Conservation (phyloP, 768 basidiomycete species). For the Agrocybe pediades region DNA sequence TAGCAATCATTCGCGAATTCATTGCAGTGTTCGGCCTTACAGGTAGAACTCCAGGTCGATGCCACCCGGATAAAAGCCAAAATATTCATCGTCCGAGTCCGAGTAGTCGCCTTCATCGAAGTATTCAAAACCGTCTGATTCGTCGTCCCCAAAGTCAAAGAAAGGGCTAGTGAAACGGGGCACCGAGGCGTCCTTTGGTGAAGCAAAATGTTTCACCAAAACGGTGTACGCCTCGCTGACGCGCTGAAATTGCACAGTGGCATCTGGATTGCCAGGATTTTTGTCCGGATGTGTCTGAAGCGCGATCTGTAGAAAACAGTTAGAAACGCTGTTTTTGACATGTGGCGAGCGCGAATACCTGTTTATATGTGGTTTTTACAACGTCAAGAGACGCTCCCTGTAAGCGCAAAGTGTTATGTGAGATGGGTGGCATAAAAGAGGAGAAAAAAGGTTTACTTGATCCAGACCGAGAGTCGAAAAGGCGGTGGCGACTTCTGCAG, state of each 20-base stretch:
- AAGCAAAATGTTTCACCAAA: slow-evolving; percentile 54
- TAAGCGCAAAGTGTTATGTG: slow-evolving; percentile 9
- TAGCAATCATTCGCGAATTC: slow-evolving; percentile 8
- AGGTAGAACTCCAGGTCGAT: slow-evolving; percentile 34
- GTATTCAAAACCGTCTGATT: slow-evolving; percentile 37
- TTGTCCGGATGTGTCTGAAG: slow-evolving; percentile 78
- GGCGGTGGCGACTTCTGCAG: slow-evolving; percentile 29
- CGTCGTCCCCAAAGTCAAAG: slow-evolving; percentile 20
- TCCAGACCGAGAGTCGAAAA: slow-evolving; percentile 52
- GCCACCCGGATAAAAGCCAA: slow-evolving; percentile 25
- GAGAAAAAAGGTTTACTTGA: slow-evolving; percentile 37
- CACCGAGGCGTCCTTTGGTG: slow-evolving; percentile 3
- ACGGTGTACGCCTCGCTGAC: slow-evolving; percentile 69
- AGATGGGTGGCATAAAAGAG: neutral
- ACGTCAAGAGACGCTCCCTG: slow-evolving; percentile 59
- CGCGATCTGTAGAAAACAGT: slow-evolving; percentile 46
- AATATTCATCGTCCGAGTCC: too few relatives aligned
- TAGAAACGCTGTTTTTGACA: neutral
- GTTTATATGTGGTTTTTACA: slow-evolving; percentile 71
- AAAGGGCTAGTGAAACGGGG: slow-evolving; percentile 7
- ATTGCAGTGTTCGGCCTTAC: slow-evolving; percentile 35
- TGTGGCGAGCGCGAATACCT: slow-evolving; percentile 38
- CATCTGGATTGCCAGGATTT: slow-evolving; percentile 64
- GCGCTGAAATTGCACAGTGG: slow-evolving; percentile 70
- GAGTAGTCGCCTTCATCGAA: slow-evolving; percentile 38